phyloP scores from a whole-genome alignment of 1,284 basidiomycete genomes.

The Gomphus bonarii region DNA sequence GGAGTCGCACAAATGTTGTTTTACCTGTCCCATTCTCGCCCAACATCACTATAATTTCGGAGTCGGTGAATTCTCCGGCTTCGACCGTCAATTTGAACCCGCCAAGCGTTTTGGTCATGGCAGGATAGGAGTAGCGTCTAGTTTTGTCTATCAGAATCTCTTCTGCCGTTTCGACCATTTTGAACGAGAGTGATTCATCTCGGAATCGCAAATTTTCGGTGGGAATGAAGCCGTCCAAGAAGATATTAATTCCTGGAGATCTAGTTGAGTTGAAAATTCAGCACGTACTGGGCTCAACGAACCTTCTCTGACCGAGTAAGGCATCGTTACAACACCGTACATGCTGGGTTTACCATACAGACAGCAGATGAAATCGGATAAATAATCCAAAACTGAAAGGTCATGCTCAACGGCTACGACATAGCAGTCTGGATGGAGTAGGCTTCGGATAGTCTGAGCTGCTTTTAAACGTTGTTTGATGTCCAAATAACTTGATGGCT shows the following conservation, averaged over 20 bases:
- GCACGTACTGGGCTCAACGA: constrained; percentile 14
- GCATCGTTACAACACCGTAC: constrained; percentile 98
- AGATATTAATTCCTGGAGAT: constrained; percentile 85
- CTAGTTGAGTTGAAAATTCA: constrained; percentile 3
- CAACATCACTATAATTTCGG: constrained; percentile 95
- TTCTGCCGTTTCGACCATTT: constrained; percentile 91
- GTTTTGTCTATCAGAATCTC: constrained; percentile 79
- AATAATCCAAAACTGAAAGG: constrained; percentile 91
- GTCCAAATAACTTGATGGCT: constrained; percentile 95
- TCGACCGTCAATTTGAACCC: constrained; percentile 89
- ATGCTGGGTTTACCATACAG: constrained; percentile 94
- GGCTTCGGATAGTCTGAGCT: constrained; percentile 88
- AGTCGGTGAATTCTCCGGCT: constrained; percentile 83
- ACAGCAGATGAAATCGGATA: constrained; percentile 95
- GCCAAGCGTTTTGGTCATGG: constrained; percentile 94
- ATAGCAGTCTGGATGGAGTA: constrained; percentile 76
- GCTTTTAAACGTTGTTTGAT: constrained; percentile 89
- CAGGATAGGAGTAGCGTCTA: constrained; percentile 79
- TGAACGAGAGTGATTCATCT: constrained; percentile 88
- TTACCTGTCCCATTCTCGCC: constrained; percentile 98
- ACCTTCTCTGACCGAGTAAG: constrained; percentile 95
- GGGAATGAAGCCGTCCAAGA: constrained; percentile 94
- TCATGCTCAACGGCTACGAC: constrained; percentile 97
- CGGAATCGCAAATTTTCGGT: constrained; percentile 98
- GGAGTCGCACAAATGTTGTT: constrained; percentile 89